Conservation (phyloP, 805 yeast species). For the Yarrowia hollandica region DNA sequence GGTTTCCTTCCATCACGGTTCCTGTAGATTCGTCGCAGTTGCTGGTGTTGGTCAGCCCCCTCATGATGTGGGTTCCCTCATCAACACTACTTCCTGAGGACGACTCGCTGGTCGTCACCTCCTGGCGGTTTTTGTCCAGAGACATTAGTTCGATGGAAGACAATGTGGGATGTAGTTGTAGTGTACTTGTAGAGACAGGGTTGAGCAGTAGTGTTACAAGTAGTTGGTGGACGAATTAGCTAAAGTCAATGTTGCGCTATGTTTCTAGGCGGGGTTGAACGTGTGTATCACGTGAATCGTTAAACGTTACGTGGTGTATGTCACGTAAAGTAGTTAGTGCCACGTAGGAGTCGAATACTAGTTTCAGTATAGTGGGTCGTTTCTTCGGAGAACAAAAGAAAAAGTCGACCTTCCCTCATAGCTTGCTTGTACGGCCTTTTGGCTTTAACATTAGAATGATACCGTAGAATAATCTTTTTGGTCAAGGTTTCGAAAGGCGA, state of each 20-base stretch:
- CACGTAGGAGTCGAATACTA: too few species aligned
- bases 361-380: too few species aligned
- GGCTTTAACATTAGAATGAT: background rate
- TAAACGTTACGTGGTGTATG: too few species aligned
- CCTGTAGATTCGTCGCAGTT: background rate
- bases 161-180: background rate
- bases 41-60: background rate
- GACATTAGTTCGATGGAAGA: constrained; percentile 21
- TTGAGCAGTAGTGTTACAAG: too few species aligned
- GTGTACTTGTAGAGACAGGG: too few species aligned
- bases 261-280: too few species aligned
- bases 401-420: background rate
- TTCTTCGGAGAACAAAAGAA: too few species aligned
- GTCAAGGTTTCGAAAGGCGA: background rate
- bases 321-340: too few species aligned
- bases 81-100: constrained; percentile 10
- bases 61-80: constrained; percentile 24
- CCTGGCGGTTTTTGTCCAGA: constrained; percentile 17
- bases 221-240: too few species aligned
- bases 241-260: background rate
- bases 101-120: constrained; percentile 10
- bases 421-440: background rate
- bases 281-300: background rate
- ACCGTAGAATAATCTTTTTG: background rate
- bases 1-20: constrained; percentile 30